Base-by-base conservation (phyloP, 257 asterid species). In the Gentiana dahurica region DNA sequence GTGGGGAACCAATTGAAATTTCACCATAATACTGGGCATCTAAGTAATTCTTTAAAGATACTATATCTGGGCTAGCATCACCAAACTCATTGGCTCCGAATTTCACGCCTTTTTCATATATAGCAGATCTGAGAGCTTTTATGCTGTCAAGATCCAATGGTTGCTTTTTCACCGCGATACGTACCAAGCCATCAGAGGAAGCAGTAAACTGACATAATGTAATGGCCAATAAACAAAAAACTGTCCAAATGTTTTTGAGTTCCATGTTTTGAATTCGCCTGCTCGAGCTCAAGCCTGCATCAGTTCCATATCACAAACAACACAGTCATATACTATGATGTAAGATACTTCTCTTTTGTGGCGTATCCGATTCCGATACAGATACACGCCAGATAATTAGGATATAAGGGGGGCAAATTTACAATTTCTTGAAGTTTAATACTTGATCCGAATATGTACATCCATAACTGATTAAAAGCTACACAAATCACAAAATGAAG, bases 11-110 rank as follows among this genome's bases (percentile, higher is more conserved):
- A 32, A 92, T 77, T 54, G 78, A 71, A 58, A 92, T 92, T 80
- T 79, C 94, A 57, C 99, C 97, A 64, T 78, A 92, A 73, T 88
- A 92, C 54, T 92, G 99, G 10, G 97, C 97, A 79, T 88, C 99
- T 70, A 92, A 33, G 80, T 85, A 92, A 61, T 88, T 92, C 75
- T 83, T 82, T 69, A 92, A 63, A 54, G 81, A 72, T 36, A 88
- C 76, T 9, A 63, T 62, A 69, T 83, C 90, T 12, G 36, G 73
- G 56, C 67, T 61, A 2, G 95, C 72, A 57, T 61, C 84, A 64
- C 85, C 75, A 41, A 77, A 75, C 39, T 75, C 78, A 64, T 64
- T 63, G 52, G 66, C 69, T 54, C 65, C 62, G 47, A 65, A 70
- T 2, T 65, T 65, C 55, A 50, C 54, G 36, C 68, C 65, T 15